Evolutionary conservation across 345 rosid genomes (phyloP), one percentile per base, ranked within the genome.

Genomic region (Syzygium aqueum): DNA sequence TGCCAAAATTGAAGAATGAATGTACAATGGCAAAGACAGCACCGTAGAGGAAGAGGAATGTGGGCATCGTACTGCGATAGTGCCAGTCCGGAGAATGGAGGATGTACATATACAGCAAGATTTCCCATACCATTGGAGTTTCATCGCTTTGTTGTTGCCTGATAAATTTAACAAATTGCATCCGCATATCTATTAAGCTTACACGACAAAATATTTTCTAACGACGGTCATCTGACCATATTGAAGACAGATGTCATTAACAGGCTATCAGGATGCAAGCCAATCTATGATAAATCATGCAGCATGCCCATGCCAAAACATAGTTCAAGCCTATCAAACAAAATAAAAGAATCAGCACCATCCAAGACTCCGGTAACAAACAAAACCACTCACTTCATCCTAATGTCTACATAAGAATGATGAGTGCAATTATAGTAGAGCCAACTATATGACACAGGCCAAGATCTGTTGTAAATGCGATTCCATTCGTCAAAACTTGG

Each of bases 51-150:
- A 96, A 95, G 92, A 97, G 93, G 90, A 97, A 95, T 57, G 97
- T 96, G 50, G 99, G 99, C 99, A 97, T 97, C 1, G 98, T 95
- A 86, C 98, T 95, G 73, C 94, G 89, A 89, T 97, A 97, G 90
- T 97, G 99, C 99, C 99, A 97, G 90, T 97, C 98, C 50, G 99
- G 99, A 25, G 99, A 97, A 91, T 96, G 95, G 53, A 96, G 95
- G 90, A 96, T 97, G 93, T 95, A 97, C 89, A 97, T 91, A 89
- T 97, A 97, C 67, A 97, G 95, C 80, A 97, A 99, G 94, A 97
- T 93, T 90, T 95, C 99, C 99, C 99, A 96, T 77, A 97, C 99
- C 99, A 96, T 96, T 6, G 99, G 98, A 2, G 99, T 97, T 90
- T 97, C 99, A 91, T 97, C 99, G 89, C 98, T 95, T 89, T 95